Evolutionary conservation across 805 yeast species (phyloP), one percentile per base, ranked within the genome.

Genomic region (Saturnispora mendoncae): DNA sequence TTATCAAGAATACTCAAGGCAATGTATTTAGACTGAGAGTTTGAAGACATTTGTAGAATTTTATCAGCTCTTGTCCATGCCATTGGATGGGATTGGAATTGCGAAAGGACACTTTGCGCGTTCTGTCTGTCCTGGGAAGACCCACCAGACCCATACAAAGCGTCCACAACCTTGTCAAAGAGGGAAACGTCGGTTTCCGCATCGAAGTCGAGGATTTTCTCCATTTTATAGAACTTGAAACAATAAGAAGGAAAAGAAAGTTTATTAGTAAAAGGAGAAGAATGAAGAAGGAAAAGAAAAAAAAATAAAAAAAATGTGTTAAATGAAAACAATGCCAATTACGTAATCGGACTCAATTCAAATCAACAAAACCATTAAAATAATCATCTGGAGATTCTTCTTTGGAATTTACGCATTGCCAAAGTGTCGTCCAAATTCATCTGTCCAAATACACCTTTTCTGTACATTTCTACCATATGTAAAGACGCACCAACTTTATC

Each of bases 51-150:
- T 51, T 88, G 87, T 49, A 92, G 70, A 46, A 92, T 88, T 60
- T 82, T 78, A 55, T 90, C 97, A 26, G 94, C 92, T 43, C 83
- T 75, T 51, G 83, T 85, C 99, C 99, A 92, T 20, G 97, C 81
- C 53, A 90, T 95, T 3, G 92, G 94, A 60, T 87, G 83, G 47
- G 86, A 94, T 62, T 92, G 96, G 60, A 92, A 88, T 62, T 78
- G 75, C 18, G 83, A 80, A 53, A 84, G 71, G 7, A 81, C 64
- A 29, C 70, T 69, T 61, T 80, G 90, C 8, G 95, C 94, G 49
- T 71, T 68, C 46, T 75, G 76, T 52, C 80, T 87, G 43, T 74
- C 78, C 14, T 28, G 27, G 4, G 26, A 14, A 28, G 19, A 33
- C n/a, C 66, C 69, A 18, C 94, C 90, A 4, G 82, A 69, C 3